Conservation (phyloP, 768 basidiomycete genomes). For the Amanita brunnescens region DNA sequence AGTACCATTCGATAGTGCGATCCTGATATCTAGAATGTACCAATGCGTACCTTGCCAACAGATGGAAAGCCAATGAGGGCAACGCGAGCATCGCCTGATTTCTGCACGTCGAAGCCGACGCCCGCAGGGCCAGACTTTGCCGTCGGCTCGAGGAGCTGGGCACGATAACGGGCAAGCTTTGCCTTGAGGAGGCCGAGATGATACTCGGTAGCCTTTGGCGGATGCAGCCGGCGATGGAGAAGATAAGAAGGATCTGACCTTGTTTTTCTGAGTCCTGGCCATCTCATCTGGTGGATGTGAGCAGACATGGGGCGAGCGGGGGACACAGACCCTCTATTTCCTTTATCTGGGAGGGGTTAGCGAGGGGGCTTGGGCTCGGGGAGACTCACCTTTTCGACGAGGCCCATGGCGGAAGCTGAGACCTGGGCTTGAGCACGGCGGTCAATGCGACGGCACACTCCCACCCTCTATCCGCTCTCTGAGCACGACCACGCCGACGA, state of each 20-base stretch:
- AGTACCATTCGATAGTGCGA: not conserved
- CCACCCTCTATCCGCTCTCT: slow-evolving; percentile 59
- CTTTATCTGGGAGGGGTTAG: slow-evolving; percentile 56
- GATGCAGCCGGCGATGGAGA: too few species aligned
- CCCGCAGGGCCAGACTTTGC: slow-evolving; percentile 76
- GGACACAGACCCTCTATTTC: slow-evolving; percentile 79
- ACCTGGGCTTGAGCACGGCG: slow-evolving; percentile 7
- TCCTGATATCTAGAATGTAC: not conserved
- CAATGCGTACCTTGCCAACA: slow-evolving; percentile 64
- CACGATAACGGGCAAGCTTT: slow-evolving; percentile 89
- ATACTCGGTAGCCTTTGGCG: slow-evolving; percentile 93
- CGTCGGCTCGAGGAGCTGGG: slow-evolving; percentile 87
- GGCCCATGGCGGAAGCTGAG: slow-evolving; percentile 59
- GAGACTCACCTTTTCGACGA: slow-evolving; percentile 74
- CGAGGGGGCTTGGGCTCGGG: not conserved
- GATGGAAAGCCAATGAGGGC: slow-evolving; percentile 95
- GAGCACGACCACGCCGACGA: slow-evolving; percentile 32
- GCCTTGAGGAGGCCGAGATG: slow-evolving; percentile 92
- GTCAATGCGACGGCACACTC: slow-evolving; percentile 48
- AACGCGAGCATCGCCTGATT: slow-evolving; percentile 79
- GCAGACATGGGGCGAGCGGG: not conserved
- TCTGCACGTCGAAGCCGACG: slow-evolving; percentile 81
- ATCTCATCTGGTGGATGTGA: slow-evolving; percentile 68
- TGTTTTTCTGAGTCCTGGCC: slow-evolving; percentile 97
- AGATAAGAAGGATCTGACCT: too few species aligned